phyloP scores from a whole-genome alignment of 805 yeast species.

The Brettanomyces sp. region DNA sequence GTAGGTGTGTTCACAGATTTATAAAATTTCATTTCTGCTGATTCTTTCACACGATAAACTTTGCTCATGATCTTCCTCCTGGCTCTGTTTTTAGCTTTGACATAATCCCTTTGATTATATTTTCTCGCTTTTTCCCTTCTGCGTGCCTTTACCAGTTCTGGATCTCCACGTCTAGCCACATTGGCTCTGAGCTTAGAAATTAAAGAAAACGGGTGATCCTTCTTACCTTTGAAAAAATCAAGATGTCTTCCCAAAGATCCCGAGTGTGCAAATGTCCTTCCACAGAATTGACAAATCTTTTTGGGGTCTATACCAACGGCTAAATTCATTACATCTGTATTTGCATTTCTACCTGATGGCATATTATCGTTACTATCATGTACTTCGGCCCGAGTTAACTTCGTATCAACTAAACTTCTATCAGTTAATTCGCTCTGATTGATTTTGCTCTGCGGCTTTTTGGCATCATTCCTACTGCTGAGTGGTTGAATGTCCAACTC shows the following conservation, averaged over 20 bases:
- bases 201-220: conserved; percentile 39
- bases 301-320: conserved; percentile 23
- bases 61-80: conserved; percentile 38
- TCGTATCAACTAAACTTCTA: too few species aligned
- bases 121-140: conserved; percentile 31
- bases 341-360: conserved; percentile 20
- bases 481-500: conserved; percentile 6
- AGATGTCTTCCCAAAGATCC: conserved; percentile 55
- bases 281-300: conserved; percentile 42
- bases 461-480: too few species aligned
- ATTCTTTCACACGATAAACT: conserved; percentile 29
- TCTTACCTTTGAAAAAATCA: conserved; percentile 45
- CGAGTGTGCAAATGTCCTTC: conserved; percentile 42
- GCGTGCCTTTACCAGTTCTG: conserved; percentile 30
- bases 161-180: conserved; percentile 44
- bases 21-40: conserved; percentile 27
- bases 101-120: conserved; percentile 39
- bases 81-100: conserved; percentile 34
- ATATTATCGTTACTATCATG: too few species aligned
- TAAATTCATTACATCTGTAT: conserved; percentile 28
- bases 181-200: conserved; percentile 37
- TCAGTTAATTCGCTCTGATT: too few species aligned
- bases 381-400: too few species aligned
- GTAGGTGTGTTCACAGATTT: conserved; percentile 28
- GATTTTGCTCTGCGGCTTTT: too few species aligned